A percentile compares a stretch with the other conserved stretches of the same genome.
Conservation (phyloP, 169 alveolate genomes). For the Plasmodium coatneyi region DNA sequence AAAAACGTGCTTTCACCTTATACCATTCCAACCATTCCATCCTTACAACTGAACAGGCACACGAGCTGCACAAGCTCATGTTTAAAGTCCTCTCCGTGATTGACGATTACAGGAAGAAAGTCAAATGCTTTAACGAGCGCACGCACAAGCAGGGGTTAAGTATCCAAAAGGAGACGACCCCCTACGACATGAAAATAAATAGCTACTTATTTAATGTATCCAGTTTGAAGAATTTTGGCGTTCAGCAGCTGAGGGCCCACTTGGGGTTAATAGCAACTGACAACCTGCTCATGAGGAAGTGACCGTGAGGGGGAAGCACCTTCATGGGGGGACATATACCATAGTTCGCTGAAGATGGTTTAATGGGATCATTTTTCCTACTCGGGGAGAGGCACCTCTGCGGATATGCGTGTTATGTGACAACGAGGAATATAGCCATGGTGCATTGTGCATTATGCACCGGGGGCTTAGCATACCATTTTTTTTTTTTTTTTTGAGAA, state of each 20-base stretch:
- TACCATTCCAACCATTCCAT: background rate
- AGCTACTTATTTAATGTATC: slow-evolving; percentile 57
- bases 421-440: background rate
- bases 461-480: background rate
- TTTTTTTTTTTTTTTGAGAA: background rate
- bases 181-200: slow-evolving; percentile 48
- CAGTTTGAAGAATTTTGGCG: slow-evolving; percentile 55
- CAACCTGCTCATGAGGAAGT: background rate
- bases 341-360: background rate
- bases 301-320: background rate
- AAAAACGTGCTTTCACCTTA: background rate
- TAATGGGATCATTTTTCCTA: background rate
- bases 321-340: background rate
- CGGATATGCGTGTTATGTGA: background rate
- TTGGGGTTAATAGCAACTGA: slow-evolving; percentile 66
- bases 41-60: too few species aligned
- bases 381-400: background rate
- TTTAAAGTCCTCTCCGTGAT: slow-evolving; percentile 25
- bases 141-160: background rate
- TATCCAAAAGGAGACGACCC: background rate
- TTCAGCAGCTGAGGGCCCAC: slow-evolving; percentile 54
- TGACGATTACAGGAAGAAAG: slow-evolving; percentile 55
- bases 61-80: slow-evolving; percentile 54
- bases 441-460: background rate
- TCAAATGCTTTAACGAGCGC: slow-evolving; percentile 19